Conservation (phyloP, 495 filamentous ascomycete genomes). For the Xylaria cubensis region DNA sequence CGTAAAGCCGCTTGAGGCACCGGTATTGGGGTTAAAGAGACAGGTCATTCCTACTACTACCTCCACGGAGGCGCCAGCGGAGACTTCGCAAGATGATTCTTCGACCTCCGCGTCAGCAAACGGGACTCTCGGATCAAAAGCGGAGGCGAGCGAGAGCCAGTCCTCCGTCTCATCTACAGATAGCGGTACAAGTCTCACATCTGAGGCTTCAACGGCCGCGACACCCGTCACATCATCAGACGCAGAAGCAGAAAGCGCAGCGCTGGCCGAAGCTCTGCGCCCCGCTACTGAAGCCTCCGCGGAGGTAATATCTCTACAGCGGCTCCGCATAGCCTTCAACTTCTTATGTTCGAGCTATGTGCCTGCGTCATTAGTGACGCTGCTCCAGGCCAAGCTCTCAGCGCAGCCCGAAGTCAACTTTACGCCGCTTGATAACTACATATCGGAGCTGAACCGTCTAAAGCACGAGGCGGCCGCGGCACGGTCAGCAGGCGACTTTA, state of each 20-base stretch:
- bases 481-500: conserved; percentile 73
- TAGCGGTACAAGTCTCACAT: conserved; percentile 46
- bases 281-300: conserved; percentile 57
- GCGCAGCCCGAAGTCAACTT: conserved; percentile 62
- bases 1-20: conserved; percentile 72
- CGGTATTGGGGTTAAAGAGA: conserved; percentile 67
- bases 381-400: conserved; percentile 57
- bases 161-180: conserved; percentile 44
- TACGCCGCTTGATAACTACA: conserved; percentile 67
- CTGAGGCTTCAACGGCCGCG: conserved; percentile 52
- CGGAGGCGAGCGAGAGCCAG: conserved; percentile 47
- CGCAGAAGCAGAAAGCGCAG: conserved; percentile 25
- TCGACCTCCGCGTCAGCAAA: conserved; percentile 40
- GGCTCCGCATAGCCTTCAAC: conserved; percentile 74
- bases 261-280: conserved; percentile 33
- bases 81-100: conserved; percentile 37
- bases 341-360: conserved; percentile 81
- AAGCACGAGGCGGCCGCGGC: conserved; percentile 72
- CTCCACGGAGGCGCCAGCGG: conserved; percentile 29
- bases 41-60: conserved; percentile 53
- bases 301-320: conserved; percentile 66
- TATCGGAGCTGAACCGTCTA: conserved; percentile 67
- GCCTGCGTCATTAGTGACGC: conserved; percentile 54
- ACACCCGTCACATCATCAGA: conserved; percentile 45
- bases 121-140: conserved; percentile 35